phyloP scores from a whole-genome alignment of 2,329 filamentous ascomycete species.

The Calonectria hongkongensis region DNA sequence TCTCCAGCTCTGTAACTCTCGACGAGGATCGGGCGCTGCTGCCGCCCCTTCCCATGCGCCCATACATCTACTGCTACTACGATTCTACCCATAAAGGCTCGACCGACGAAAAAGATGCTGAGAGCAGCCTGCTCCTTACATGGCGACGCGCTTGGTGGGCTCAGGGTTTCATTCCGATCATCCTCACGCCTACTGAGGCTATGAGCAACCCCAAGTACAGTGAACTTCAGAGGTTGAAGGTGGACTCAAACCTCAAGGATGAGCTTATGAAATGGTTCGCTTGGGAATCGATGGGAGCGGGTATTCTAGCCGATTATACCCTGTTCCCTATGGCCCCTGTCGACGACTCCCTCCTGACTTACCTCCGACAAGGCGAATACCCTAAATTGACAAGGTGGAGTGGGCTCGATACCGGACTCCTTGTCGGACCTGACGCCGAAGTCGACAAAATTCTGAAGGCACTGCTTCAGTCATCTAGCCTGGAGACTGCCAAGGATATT shows the following conservation, averaged over 20 bases:
- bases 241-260: slow-evolving; percentile 77
- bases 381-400: slow-evolving; percentile 84
- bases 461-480: slow-evolving; percentile 71
- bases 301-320: slow-evolving; percentile 86
- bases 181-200: slow-evolving; percentile 87
- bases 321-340: slow-evolving; percentile 88
- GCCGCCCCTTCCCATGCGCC: slow-evolving; percentile 82
- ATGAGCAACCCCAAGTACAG: slow-evolving; percentile 88
- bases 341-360: slow-evolving; percentile 82
- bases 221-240: slow-evolving; percentile 77
- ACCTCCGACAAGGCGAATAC: slow-evolving; percentile 85
- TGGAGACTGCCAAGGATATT: slow-evolving; percentile 77
- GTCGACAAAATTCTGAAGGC: slow-evolving; percentile 78
- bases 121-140: slow-evolving; percentile 86
- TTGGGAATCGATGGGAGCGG: slow-evolving; percentile 93
- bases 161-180: slow-evolving; percentile 89
- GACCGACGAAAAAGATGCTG: slow-evolving; percentile 79
- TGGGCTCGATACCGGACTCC: slow-evolving; percentile 81
- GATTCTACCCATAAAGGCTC: slow-evolving; percentile 80
- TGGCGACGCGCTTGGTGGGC: slow-evolving; percentile 98
- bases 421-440: slow-evolving; percentile 80
- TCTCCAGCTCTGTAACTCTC: slow-evolving; percentile 86
- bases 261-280: slow-evolving; percentile 92
- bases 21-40: slow-evolving; percentile 90
- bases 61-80: slow-evolving; percentile 93